Evolutionary conservation across 495 filamentous ascomycete genomes (phyloP).

Genomic region (Xylona heveae): DNA sequence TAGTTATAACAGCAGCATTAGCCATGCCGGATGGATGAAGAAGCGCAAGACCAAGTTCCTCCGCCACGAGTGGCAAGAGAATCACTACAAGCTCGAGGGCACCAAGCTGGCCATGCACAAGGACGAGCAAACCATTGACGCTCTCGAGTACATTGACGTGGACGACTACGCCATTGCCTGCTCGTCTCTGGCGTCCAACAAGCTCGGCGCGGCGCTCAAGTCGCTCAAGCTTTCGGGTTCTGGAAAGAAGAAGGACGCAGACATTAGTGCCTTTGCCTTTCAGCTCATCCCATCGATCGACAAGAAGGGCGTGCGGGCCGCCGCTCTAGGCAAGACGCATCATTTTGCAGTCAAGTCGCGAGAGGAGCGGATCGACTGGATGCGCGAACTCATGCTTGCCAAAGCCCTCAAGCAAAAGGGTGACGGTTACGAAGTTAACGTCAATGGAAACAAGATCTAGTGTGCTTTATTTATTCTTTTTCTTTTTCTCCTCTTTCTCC

Average conservation of each 20-base stretch:
- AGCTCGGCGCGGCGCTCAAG: constrained; percentile 75
- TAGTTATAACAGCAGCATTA: constrained; percentile 16
- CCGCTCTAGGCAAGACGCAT: constrained; percentile 48
- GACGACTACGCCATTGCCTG: constrained; percentile 92
- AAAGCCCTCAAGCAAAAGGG: constrained; percentile 71
- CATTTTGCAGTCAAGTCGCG: constrained; percentile 77
- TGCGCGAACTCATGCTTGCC: constrained; percentile 92
- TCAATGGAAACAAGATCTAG: constrained; percentile 67
- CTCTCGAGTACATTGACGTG: constrained; percentile 73
- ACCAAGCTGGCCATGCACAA: constrained; percentile 68
- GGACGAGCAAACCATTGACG: constrained; percentile 33
- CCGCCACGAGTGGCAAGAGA: constrained; percentile 83
- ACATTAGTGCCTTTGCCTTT: constrained; percentile 59
- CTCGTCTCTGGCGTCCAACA: constrained; percentile 45
- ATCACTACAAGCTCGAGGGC: constrained; percentile 68
- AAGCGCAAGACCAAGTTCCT: constrained; percentile 81
- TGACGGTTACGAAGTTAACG: constrained; percentile 54
- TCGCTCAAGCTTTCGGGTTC: constrained; percentile 47
- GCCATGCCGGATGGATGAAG: constrained; percentile 73
- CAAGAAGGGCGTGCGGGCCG: constrained; percentile 22
- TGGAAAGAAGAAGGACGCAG: constrained; percentile 23
- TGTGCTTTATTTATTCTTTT: constrained; percentile 1
- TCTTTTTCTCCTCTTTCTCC: background rate
- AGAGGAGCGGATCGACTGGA: constrained; percentile 92
- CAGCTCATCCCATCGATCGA: constrained; percentile 63